These are phyloP conservation scores for Eutrema japonicum DNA, from an alignment of 345 rosid species.

Conservation along the genomic window DNA sequence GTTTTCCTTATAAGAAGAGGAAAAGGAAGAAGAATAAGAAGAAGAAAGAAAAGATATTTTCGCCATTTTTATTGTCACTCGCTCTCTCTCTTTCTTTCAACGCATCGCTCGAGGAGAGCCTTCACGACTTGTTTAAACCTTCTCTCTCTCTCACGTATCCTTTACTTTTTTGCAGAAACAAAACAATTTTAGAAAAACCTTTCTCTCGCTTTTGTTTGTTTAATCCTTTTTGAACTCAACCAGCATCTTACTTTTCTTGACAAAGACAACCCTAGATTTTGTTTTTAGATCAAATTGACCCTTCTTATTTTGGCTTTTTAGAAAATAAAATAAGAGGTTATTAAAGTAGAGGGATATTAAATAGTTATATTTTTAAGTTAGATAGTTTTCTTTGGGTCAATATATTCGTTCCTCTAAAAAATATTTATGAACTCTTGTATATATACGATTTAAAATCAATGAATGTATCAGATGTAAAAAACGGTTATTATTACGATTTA, in stretches of 20 bases:
- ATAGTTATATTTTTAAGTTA: too few relatives aligned
- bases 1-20: conserved; percentile 17
- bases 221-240: not conserved
- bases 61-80: conserved; percentile 50
- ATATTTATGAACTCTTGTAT: too few relatives aligned
- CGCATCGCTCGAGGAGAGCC: conserved; percentile 51
- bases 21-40: conserved; percentile 10
- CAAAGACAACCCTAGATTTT: conserved; percentile 28
- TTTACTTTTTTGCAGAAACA: not conserved
- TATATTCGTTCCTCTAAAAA: too few relatives aligned
- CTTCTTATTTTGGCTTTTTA: not conserved
- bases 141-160: conserved; percentile 33
- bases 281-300: conserved; percentile 9
- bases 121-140: conserved; percentile 51
- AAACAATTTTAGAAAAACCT: not conserved
- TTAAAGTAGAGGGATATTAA: too few relatives aligned
- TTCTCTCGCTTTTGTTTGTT: not conserved
- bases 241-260: conserved; percentile 33
- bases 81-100: conserved; percentile 46
- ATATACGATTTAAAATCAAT: too few relatives aligned
- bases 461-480: too few relatives aligned
- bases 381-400: too few relatives aligned
- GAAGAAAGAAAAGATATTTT: conserved; percentile 26
- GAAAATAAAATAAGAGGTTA: not conserved
- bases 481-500: too few relatives aligned